A percentile compares a stretch with the other conserved stretches of the same genome.
Conservation (phyloP, 352 stramenopile species). For the Pilasporangium apinafurcum region DNA sequence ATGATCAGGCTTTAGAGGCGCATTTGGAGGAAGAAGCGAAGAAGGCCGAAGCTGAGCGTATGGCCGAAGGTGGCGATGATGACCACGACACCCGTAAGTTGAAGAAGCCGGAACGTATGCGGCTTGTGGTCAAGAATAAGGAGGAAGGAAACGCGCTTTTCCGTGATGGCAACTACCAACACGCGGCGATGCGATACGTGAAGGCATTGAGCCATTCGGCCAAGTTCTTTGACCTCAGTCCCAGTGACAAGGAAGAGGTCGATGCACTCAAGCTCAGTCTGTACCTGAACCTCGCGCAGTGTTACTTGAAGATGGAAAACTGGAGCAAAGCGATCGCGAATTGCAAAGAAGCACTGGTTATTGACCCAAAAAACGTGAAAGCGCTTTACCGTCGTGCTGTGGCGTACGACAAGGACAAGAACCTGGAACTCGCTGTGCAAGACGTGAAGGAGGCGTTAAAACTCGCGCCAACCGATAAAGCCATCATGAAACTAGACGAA, state of each 20-base stretch:
- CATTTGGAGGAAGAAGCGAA: conserved; percentile 73
- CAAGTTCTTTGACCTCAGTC: conserved; percentile 91
- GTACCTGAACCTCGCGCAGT: conserved; percentile 91
- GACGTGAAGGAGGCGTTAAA: conserved; percentile 55
- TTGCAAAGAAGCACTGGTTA: conserved; percentile 72
- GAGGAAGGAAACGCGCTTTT: conserved; percentile 94
- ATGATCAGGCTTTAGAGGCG: conserved; percentile 58
- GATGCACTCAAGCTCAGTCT: conserved; percentile 86
- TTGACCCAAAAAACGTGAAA: conserved; percentile 79
- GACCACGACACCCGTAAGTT: conserved; percentile 92
- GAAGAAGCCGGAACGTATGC: conserved; percentile 90
- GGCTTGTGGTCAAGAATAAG: conserved; percentile 93
- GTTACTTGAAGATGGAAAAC: conserved; percentile 92
- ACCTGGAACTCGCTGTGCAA: conserved; percentile 56
- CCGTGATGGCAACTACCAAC: conserved; percentile 85
- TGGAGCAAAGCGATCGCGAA: conserved; percentile 82
- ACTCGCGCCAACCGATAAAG: conserved; percentile 69
- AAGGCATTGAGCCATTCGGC: conserved; percentile 87
- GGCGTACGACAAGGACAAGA: conserved; percentile 86
- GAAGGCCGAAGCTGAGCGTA: conserved; percentile 66
- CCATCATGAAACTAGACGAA: conserved; percentile 67
- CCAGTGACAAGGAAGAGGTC: conserved; percentile 81
- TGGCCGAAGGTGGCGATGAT: conserved; percentile 69
- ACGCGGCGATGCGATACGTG: conserved; percentile 86
- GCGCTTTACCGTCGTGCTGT: conserved; percentile 83